Evolutionary conservation across 2,329 filamentous ascomycete genomes (phyloP).

Genomic region (Paecilomyces variotii): DNA sequence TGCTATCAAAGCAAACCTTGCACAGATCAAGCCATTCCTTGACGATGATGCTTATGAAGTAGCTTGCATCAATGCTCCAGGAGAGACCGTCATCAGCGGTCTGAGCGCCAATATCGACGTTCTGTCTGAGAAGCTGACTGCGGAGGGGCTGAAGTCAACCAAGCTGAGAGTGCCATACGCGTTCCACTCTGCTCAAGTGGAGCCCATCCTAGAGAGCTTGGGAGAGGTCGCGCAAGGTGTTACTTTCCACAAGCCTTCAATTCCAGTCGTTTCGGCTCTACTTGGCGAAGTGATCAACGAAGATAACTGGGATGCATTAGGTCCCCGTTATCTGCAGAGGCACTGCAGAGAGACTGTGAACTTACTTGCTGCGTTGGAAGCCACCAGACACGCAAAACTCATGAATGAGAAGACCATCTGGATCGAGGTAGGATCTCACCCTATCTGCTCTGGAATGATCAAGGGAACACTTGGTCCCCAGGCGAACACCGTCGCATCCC

Average conservation of each 20-base stretch:
- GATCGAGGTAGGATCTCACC: constrained; percentile 42
- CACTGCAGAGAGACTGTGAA: constrained; percentile 40
- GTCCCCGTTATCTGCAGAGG: constrained; percentile 32
- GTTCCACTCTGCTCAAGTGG: constrained; percentile 41
- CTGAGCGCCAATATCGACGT: constrained; percentile 27
- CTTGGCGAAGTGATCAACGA: constrained; percentile 35
- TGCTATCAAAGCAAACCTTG: constrained; percentile 32
- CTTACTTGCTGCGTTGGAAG: constrained; percentile 36
- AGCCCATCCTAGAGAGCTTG: constrained; percentile 38
- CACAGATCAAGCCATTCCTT: constrained; percentile 23
- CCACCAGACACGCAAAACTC: constrained; percentile 23
- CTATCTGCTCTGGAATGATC: constrained; percentile 40
- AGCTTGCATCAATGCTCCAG: constrained; percentile 38
- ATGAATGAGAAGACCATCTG: constrained; percentile 29
- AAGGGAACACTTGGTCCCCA: constrained; percentile 24
- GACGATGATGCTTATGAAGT: constrained; percentile 22
- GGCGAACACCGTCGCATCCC: constrained; percentile 27
- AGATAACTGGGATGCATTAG: constrained; percentile 22
- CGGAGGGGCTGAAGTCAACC: constrained; percentile 32
- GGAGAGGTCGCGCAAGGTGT: constrained; percentile 28
- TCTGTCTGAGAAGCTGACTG: constrained; percentile 26
- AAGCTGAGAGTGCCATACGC: constrained; percentile 38
- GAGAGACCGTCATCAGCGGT: constrained; percentile 37
- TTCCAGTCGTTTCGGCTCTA: constrained; percentile 41
- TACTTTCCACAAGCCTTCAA: constrained; percentile 30